Evolutionary conservation across 2,329 filamentous ascomycete species (phyloP).

Genomic region (Coniella lustricola): DNA sequence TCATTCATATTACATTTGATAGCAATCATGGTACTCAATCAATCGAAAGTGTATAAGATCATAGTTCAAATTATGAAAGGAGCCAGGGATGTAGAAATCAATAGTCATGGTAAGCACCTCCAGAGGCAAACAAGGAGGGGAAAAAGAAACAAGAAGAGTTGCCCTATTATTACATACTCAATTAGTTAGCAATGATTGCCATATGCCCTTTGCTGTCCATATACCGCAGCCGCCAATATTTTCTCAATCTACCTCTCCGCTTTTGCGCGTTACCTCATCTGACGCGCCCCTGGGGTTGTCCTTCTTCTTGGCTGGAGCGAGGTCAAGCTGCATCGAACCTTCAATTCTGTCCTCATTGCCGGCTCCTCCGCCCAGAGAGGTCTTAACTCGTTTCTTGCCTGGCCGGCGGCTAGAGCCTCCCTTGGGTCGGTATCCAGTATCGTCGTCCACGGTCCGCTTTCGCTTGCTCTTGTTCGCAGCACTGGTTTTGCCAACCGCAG

Average conservation of each 20-base stretch:
- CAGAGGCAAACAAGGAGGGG: too few species aligned
- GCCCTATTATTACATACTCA: too few species aligned
- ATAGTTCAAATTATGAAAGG: too few species aligned
- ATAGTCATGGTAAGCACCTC: too few species aligned
- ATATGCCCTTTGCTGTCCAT: neutral
- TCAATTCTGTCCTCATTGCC: constrained; percentile 26
- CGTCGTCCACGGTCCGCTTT: constrained; percentile 45
- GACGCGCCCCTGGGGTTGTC: neutral
- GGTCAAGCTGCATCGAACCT: constrained; percentile 2
- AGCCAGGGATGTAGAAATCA: too few species aligned
- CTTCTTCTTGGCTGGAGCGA: constrained; percentile 5
- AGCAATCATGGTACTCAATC: too few species aligned
- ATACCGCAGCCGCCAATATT: neutral
- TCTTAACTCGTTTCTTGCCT: constrained; percentile 55
- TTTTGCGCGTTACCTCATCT: constrained; percentile 3
- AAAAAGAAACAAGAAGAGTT: too few species aligned
- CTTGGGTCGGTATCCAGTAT: constrained; percentile 53
- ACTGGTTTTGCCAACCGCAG: constrained; percentile 18
- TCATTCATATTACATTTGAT: too few species aligned
- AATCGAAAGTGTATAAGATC: too few species aligned
- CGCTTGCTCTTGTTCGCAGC: constrained; percentile 43
- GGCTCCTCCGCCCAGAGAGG: constrained; percentile 3
- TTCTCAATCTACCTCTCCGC: constrained; percentile 4
- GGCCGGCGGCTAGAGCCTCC: constrained; percentile 44
- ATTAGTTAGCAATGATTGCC: neutral